A percentile compares a stretch with the other conserved stretches of the same genome.
Evolutionary conservation across 2,329 filamentous ascomycete species (phyloP).

Genomic region (Macroventuria anomochaeta): DNA sequence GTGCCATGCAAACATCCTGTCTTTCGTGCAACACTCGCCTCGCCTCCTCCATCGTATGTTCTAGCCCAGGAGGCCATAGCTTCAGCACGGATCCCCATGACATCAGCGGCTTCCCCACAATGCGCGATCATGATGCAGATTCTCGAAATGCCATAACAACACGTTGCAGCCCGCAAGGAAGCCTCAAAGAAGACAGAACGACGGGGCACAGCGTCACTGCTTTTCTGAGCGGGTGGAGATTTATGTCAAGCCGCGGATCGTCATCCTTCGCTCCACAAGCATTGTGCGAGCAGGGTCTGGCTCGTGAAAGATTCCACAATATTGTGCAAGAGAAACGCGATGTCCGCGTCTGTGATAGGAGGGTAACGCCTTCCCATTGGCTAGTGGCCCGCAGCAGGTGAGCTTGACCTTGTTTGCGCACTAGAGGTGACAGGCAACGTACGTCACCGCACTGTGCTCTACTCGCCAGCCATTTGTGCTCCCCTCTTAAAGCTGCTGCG

Average conservation of each 20-base stretch:
- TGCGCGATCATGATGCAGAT: conserved; percentile 33
- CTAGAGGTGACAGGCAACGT: conserved; percentile 22
- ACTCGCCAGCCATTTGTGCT: conserved; percentile 28
- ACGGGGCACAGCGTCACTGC: conserved; percentile 6
- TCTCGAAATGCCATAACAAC: conserved; percentile 37
- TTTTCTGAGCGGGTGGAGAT: not conserved
- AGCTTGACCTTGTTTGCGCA: conserved; percentile 25
- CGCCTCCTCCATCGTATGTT: not conserved
- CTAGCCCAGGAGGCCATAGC: conserved; percentile 15
- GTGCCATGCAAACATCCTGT: not conserved
- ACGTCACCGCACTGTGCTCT: conserved; percentile 37
- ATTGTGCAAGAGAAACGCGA: conserved; percentile 28
- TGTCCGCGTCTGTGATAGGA: conserved; percentile 17
- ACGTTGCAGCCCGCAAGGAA: conserved; percentile 7
- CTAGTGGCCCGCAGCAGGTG: conserved; percentile 21
- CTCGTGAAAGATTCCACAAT: conserved; percentile 30
- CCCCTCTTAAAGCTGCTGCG: conserved; percentile 34
- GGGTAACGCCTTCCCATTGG: conserved; percentile 31
- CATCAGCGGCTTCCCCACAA: conserved; percentile 34
- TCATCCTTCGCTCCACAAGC: not conserved
- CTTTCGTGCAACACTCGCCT: conserved; percentile 7
- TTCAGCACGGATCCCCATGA: conserved; percentile 25
- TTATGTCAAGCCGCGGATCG: conserved; percentile 12
- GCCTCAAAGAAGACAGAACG: not conserved
- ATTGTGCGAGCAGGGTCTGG: conserved; percentile 11